Conservation (phyloP, 2,329 filamentous ascomycete genomes). For the Harringtonia aguacate region DNA sequence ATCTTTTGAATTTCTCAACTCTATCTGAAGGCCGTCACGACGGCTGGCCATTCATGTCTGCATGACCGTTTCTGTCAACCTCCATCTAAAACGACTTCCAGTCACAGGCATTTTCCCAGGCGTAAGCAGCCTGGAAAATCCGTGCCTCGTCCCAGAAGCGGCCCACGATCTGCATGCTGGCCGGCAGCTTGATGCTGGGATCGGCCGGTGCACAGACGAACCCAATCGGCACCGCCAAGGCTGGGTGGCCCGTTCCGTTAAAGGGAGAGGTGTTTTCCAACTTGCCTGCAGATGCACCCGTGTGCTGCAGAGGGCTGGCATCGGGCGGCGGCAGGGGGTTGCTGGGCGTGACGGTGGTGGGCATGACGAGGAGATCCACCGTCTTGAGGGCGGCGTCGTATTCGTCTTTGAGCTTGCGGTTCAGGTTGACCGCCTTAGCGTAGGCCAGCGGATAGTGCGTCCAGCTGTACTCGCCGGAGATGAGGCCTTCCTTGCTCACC, state of each 20-base stretch:
- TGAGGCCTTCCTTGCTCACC: slow-evolving; percentile 18
- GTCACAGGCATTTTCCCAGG: slow-evolving; percentile 12
- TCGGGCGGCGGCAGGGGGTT: slow-evolving; percentile 6
- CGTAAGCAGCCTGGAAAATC: slow-evolving; percentile 11
- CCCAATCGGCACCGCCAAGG: slow-evolving; percentile 10
- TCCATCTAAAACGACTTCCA: slow-evolving; percentile 8
- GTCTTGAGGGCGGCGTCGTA: slow-evolving; percentile 23
- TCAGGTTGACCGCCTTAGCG: slow-evolving; percentile 28
- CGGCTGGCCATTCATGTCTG: too few relatives aligned
- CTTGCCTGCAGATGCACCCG: slow-evolving; percentile 4
- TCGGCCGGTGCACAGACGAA: slow-evolving; percentile 6
- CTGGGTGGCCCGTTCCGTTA: slow-evolving; percentile 10
- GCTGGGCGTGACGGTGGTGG: slow-evolving; percentile 17
- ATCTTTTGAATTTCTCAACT: too few relatives aligned
- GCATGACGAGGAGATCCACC: slow-evolving; percentile 29
- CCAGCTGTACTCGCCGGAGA: slow-evolving; percentile 28
- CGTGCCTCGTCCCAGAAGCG: slow-evolving; percentile 23
- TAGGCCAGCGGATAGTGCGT: slow-evolving; percentile 24
- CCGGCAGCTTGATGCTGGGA: slow-evolving; percentile 18
- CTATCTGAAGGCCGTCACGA: too few relatives aligned
- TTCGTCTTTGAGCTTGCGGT: slow-evolving; percentile 23
- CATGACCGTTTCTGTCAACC: too few relatives aligned
- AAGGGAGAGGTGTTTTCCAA: slow-evolving; percentile 9
- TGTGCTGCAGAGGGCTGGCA: slow-evolving; percentile 7
- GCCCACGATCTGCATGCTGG: slow-evolving; percentile 26